These are phyloP conservation scores for Stropharia rugosoannulata DNA, from an alignment of 768 basidiomycete species.

Conservation along the genomic window DNA sequence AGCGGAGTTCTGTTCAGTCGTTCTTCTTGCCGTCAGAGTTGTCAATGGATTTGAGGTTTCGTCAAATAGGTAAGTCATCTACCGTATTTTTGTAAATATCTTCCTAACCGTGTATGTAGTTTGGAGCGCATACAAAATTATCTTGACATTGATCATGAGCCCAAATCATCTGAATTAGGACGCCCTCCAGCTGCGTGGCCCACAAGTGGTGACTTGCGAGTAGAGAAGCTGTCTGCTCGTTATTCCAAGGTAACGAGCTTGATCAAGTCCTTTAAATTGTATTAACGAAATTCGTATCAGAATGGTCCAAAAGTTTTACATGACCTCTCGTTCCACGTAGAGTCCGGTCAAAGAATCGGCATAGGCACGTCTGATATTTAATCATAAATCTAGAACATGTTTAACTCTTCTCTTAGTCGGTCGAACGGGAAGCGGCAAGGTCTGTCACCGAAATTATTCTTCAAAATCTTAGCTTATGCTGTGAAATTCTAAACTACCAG, in stretches of 20 bases:
- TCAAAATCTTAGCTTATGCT: neutral
- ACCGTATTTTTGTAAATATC: neutral
- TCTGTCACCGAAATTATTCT: conserved; percentile 2
- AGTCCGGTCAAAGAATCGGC: conserved; percentile 57
- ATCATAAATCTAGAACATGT: neutral
- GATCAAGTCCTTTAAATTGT: too few species aligned
- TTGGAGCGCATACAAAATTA: conserved; percentile 73
- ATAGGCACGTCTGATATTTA: conserved; percentile 18
- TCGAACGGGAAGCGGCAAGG: conserved; percentile 47
- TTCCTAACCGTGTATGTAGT: conserved; percentile 19
- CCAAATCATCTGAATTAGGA: conserved; percentile 33
- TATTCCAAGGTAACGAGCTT: conserved; percentile 33
- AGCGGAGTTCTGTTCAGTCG: conserved; percentile 18
- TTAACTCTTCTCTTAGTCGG: conserved; percentile 31
- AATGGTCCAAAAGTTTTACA: conserved; percentile 46
- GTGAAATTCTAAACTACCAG: conserved; percentile 15
- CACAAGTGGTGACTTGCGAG: conserved; percentile 49
- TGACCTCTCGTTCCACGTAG: conserved; percentile 48
- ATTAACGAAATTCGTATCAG: conserved; percentile 15
- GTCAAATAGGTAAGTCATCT: neutral
- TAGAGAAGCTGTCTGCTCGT: conserved; percentile 53
- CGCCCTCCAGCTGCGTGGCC: conserved; percentile 69
- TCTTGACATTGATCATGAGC: conserved; percentile 57
- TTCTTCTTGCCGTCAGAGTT: conserved; percentile 27
- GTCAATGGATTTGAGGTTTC: conserved; percentile 6